A percentile compares a stretch with the other conserved stretches of the same genome.
Conservation (phyloP, 2,329 filamentous ascomycete species). For the Fusarium sp. region DNA sequence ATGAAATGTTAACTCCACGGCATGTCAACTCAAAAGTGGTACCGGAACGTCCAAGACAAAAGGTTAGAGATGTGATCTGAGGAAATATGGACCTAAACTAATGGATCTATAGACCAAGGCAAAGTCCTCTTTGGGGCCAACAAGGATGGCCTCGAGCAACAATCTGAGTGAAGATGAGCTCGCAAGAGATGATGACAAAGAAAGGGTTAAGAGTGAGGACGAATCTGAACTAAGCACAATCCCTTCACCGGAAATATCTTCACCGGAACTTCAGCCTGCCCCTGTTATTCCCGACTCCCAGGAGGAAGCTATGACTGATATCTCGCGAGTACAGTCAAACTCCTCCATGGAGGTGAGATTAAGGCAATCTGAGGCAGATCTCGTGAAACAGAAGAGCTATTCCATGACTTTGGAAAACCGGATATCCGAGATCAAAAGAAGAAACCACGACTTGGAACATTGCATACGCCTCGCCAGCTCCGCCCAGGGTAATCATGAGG, state of each 20-base stretch:
- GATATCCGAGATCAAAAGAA: not conserved
- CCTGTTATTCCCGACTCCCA: accelerated
- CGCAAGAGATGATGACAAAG: accelerated
- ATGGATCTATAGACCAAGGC: accelerated
- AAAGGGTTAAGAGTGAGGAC: accelerated
- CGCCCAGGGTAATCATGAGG: not conserved
- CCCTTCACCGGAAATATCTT: accelerated
- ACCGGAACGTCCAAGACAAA: not conserved
- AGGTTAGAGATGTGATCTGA: not conserved
- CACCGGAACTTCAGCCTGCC: accelerated
- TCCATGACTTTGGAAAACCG: not conserved
- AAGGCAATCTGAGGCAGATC: not conserved
- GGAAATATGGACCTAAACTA: accelerated
- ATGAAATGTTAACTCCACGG: not conserved
- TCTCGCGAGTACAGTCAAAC: accelerated
- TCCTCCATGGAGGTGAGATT: accelerated
- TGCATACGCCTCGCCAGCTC: not conserved
- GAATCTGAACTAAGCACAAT: not conserved
- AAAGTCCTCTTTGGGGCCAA: accelerated
- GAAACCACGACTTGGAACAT: not conserved
- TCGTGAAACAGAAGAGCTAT: not conserved
- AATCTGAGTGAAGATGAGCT: not conserved
- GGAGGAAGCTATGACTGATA: accelerated
- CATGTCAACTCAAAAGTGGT: accelerated
- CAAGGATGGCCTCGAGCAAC: accelerated